Percentiles rank a stretch among this genome's conserved stretches.
Conservation (phyloP, 179 eudicot genomes). For the Beta lomatogona region DNA sequence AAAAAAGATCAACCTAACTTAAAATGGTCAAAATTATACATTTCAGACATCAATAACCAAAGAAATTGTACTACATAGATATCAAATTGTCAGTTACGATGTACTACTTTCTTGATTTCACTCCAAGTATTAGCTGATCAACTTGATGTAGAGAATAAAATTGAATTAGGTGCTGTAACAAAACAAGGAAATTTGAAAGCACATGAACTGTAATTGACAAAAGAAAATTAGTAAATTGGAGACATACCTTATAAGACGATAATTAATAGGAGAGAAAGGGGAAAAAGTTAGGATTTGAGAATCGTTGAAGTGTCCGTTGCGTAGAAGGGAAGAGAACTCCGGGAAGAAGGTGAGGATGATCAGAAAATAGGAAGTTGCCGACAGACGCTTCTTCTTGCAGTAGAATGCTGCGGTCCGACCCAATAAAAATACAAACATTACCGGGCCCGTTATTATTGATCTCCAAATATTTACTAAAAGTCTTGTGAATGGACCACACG, state of each 20-base stretch:
- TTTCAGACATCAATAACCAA: background rate
- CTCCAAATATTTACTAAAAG: too few relatives aligned
- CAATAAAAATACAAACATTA: background rate
- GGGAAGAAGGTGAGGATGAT: background rate
- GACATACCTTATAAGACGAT: background rate
- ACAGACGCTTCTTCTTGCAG: background rate
- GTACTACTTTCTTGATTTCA: background rate
- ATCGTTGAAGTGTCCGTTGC: background rate
- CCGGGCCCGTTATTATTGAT: background rate
- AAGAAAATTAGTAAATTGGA: too few relatives aligned
- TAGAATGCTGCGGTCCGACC: background rate
- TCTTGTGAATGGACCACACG: background rate
- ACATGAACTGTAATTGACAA: background rate
- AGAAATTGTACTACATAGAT: background rate
- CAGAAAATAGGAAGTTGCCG: constrained; percentile 8
- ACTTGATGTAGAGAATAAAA: background rate
- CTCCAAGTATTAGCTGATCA: background rate
- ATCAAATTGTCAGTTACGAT: background rate
- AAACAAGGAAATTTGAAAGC: background rate
- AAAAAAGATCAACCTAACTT: background rate
- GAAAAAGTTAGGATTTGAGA: background rate
- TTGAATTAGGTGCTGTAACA: background rate
- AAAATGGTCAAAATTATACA: background rate
- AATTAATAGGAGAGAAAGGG: background rate
- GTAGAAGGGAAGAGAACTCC: background rate